Evolutionary conservation across 1,139 yeast species (phyloP).

Genomic region (Blastobotrys malaysiensis): DNA sequence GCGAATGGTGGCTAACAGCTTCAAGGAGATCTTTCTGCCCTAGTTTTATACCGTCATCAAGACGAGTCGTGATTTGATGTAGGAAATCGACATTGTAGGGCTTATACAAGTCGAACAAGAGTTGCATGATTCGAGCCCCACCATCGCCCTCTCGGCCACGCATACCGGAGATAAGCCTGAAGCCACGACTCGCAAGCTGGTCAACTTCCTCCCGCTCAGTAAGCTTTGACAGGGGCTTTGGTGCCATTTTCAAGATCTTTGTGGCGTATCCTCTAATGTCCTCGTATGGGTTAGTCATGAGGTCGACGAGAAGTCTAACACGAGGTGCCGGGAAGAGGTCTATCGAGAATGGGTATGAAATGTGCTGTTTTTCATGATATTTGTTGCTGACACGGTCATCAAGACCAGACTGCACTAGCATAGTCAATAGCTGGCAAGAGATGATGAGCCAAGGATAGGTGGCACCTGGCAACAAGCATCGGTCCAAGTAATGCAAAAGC

Average conservation of each 20-base stretch:
- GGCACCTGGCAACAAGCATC: conserved; percentile 56
- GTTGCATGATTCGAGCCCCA: conserved; percentile 63
- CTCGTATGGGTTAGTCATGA: conserved; percentile 64
- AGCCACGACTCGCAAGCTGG: conserved; percentile 36
- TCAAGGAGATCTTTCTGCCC: conserved; percentile 34
- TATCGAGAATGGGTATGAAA: conserved; percentile 42
- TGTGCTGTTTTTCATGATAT: conserved; percentile 38
- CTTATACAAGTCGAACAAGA: conserved; percentile 34
- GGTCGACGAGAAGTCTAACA: conserved; percentile 50
- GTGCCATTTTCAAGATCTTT: conserved; percentile 45
- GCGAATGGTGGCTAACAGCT: conserved; percentile 44
- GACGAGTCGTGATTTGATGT: conserved; percentile 31
- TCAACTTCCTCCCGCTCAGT: conserved; percentile 26
- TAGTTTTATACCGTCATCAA: conserved; percentile 29
- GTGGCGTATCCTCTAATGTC: conserved; percentile 60
- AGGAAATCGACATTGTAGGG: conserved; percentile 30
- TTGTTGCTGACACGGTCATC: conserved; percentile 41
- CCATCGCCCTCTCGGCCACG: conserved; percentile 76
- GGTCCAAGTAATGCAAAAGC: conserved; percentile 40
- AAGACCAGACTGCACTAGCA: conserved; percentile 51
- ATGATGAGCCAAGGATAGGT: conserved; percentile 59
- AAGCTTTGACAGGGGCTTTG: conserved; percentile 32
- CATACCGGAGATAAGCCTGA: conserved; percentile 45
- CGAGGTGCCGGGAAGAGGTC: conserved; percentile 39
- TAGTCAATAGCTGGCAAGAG: conserved; percentile 45